Evolutionary conservation across 2,329 filamentous ascomycete species (phyloP).

Genomic region (Scleromitrula shiraiana): DNA sequence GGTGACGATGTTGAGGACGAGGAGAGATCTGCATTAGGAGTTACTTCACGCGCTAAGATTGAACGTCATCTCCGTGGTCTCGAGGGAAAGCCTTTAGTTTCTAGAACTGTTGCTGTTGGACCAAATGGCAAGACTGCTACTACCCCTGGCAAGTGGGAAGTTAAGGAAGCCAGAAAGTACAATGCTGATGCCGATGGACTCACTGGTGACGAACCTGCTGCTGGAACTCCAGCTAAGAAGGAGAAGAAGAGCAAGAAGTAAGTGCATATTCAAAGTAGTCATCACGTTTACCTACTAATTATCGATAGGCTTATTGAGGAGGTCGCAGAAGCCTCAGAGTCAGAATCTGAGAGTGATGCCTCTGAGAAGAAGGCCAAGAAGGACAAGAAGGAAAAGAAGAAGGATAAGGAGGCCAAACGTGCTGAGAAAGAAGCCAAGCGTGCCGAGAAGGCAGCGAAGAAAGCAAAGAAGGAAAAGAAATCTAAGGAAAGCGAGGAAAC

Average conservation of each 20-base stretch:
- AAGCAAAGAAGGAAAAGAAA: conserved; percentile 75
- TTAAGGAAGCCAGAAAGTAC: conserved; percentile 92
- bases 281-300: not conserved
- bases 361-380: conserved; percentile 22
- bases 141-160: conserved; percentile 70
- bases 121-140: conserved; percentile 59
- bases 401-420: conserved; percentile 28
- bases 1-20: conserved; percentile 69
- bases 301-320: conserved; percentile 32
- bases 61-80: conserved; percentile 69
- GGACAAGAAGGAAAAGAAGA: conserved; percentile 38
- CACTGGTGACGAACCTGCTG: conserved; percentile 52
- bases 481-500: conserved; percentile 50
- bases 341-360: conserved; percentile 5
- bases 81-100: conserved; percentile 82
- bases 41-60: conserved; percentile 61
- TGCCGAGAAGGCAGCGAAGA: conserved; percentile 34
- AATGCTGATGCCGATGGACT: conserved; percentile 90
- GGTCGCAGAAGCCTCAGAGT: conserved; percentile 17
- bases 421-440: conserved; percentile 20
- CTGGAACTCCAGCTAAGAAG: conserved; percentile 37
- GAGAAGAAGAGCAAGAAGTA: conserved; percentile 43
- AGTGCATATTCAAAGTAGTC: conserved; percentile 9
- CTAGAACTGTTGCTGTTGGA: conserved; percentile 65
- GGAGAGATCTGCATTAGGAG: conserved; percentile 75